A percentile compares a stretch with the other conserved stretches of the same genome.
phyloP scores from a whole-genome alignment of 1,284 basidiomycete species.

The Leccinum variabile region DNA sequence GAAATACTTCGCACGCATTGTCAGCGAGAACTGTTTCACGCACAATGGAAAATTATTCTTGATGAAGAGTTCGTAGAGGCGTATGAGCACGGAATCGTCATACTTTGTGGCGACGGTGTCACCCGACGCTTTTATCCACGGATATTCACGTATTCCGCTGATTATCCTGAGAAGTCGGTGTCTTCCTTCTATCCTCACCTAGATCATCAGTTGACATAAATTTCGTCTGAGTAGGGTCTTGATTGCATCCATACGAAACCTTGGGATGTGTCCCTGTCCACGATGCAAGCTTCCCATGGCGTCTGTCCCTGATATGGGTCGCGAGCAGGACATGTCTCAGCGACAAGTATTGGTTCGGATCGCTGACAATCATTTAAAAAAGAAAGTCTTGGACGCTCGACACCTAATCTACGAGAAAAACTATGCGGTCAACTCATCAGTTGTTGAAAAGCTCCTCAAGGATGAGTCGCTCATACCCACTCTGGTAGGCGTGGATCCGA shows the following conservation, averaged over 20 bases:
- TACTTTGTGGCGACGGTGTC: slow-evolving; percentile 23
- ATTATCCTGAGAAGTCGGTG: slow-evolving; percentile 26
- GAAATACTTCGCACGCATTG: slow-evolving; percentile 2
- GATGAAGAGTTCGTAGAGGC: slow-evolving; percentile 6
- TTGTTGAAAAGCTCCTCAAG: slow-evolving; percentile 13
- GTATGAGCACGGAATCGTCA: slow-evolving; percentile 21
- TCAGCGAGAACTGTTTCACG: no score
- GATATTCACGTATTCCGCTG: no score
- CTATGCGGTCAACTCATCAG: slow-evolving; percentile 7
- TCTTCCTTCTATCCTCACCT: not conserved
- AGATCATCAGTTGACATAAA: not conserved
- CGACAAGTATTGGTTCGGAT: not conserved
- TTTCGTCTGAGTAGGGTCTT: slow-evolving; percentile 3
- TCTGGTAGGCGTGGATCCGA: no score
- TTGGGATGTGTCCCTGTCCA: slow-evolving; percentile 33
- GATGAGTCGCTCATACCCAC: slow-evolving; percentile 7
- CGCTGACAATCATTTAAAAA: not conserved
- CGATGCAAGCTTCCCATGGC: slow-evolving; percentile 25
- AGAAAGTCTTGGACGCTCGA: slow-evolving; percentile 8
- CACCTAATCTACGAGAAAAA: not conserved
- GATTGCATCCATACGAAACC: no score
- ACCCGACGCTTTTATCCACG: no score
- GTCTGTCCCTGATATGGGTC: no score
- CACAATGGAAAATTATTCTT: no score
- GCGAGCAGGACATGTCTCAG: no score